These are phyloP conservation scores for Raphanus raphanistrum DNA, from an alignment of 345 rosid genomes.

Conservation along the genomic window DNA sequence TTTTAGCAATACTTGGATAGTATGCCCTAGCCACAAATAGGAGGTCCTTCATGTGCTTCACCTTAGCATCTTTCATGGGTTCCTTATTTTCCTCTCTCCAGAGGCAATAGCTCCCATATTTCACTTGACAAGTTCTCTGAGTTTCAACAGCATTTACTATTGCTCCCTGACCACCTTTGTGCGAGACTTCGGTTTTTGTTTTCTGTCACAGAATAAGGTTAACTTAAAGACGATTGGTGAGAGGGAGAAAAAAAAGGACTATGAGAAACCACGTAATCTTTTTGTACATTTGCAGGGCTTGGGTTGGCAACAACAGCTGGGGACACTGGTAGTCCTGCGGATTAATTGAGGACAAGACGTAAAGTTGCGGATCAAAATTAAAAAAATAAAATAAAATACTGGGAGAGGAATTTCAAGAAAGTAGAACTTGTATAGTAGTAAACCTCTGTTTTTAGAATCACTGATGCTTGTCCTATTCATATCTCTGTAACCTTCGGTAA, in stretches of 20 bases:
- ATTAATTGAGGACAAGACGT: slow-evolving; percentile 5
- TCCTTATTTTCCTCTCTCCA: slow-evolving; percentile 87
- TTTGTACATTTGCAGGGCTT: slow-evolving; percentile 32
- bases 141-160: slow-evolving; percentile 44
- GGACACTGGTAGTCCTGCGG: slow-evolving; percentile 35
- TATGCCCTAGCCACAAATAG: slow-evolving; percentile 97
- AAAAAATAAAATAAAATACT: not conserved
- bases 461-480: slow-evolving; percentile 21
- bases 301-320: slow-evolving; percentile 33
- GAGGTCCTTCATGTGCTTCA: slow-evolving; percentile 84
- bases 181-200: slow-evolving; percentile 26
- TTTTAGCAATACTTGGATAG: slow-evolving; percentile 91
- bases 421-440: not conserved
- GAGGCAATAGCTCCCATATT: slow-evolving; percentile 91
- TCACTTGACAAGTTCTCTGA: slow-evolving; percentile 63
- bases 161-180: slow-evolving; percentile 20
- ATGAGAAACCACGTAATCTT: too few species aligned
- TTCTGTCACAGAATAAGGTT: slow-evolving; percentile 46
- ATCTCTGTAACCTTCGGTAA: slow-evolving; percentile 18
- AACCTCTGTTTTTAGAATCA: slow-evolving; percentile 30
- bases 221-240: not conserved
- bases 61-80: slow-evolving; percentile 74
- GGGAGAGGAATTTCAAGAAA: slow-evolving; percentile 9
- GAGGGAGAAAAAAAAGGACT: too few species aligned
- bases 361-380: slow-evolving; percentile 4